phyloP scores from a whole-genome alignment of 257 asterid genomes.

The Fraxinus excelsior region DNA sequence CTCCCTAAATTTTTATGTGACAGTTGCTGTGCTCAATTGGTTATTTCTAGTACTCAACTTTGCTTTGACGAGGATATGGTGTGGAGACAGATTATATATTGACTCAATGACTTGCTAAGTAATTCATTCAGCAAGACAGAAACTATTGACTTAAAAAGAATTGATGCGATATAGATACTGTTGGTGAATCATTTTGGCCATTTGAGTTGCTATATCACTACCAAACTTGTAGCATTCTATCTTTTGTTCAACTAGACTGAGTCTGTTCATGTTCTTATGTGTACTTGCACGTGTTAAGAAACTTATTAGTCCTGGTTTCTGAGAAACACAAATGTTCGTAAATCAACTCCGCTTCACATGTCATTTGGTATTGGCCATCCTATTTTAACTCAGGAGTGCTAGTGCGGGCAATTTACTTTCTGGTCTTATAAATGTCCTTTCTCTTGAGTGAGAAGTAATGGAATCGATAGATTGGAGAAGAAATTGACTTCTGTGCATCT shows the following conservation, averaged over 20 bases:
- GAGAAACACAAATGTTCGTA: background rate
- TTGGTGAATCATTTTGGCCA: background rate
- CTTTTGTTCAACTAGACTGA: background rate
- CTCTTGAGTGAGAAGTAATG: background rate
- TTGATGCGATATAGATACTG: background rate
- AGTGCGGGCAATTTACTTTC: background rate
- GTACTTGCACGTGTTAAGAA: background rate
- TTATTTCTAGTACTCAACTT: background rate
- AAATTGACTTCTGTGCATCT: background rate
- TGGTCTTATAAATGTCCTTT: no score
- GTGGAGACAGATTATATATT: background rate
- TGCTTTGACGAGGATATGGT: background rate
- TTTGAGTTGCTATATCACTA: background rate
- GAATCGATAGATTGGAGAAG: background rate
- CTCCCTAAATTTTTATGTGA: background rate
- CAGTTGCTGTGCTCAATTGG: background rate
- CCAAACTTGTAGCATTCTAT: background rate
- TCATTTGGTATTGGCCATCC: background rate
- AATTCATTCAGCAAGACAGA: background rate
- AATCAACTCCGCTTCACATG: background rate
- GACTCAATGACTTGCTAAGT: background rate
- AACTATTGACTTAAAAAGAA: background rate
- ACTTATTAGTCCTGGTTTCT: background rate
- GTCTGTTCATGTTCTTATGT: background rate
- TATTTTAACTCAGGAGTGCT: background rate